Evolutionary conservation across 345 rosid species (phyloP).

Genomic region (Kernera saxatilis): DNA sequence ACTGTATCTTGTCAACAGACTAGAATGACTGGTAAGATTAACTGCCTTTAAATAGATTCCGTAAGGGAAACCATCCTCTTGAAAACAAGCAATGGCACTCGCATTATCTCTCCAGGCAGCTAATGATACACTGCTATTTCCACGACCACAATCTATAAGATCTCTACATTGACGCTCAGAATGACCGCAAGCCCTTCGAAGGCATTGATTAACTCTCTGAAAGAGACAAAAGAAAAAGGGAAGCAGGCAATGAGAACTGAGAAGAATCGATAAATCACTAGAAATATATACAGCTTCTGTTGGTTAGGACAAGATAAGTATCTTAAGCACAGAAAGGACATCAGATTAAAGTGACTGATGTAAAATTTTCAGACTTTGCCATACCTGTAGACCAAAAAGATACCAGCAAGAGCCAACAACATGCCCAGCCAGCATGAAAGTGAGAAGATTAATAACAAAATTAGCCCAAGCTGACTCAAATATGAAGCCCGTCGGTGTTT

Average conservation of each 20-base stretch:
- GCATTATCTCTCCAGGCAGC: constrained; percentile 29
- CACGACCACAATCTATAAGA: constrained; percentile 62
- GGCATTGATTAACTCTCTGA: constrained; percentile 92
- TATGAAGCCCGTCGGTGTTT: constrained; percentile 60
- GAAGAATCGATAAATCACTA: background rate
- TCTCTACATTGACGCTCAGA: constrained; percentile 22
- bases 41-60: constrained; percentile 59
- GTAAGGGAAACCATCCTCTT: constrained; percentile 34
- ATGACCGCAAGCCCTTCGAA: constrained; percentile 51
- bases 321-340: background rate
- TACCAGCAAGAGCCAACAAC: constrained; percentile 85
- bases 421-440: constrained; percentile 69
- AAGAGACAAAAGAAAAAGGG: background rate
- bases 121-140: background rate
- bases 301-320: background rate
- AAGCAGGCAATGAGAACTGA: background rate
- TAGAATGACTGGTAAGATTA: constrained; percentile 42
- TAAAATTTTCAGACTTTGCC: background rate
- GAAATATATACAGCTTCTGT: background rate
- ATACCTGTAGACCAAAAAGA: constrained; percentile 80
- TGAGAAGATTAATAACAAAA: constrained; percentile 76
- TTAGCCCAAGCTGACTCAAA: constrained; percentile 91
- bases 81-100: constrained; percentile 50
- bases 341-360: background rate
- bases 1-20: constrained; percentile 49